Base-by-base conservation (phyloP, 495 filamentous ascomycete genomes). In the Xanthoparmelia taractica region DNA sequence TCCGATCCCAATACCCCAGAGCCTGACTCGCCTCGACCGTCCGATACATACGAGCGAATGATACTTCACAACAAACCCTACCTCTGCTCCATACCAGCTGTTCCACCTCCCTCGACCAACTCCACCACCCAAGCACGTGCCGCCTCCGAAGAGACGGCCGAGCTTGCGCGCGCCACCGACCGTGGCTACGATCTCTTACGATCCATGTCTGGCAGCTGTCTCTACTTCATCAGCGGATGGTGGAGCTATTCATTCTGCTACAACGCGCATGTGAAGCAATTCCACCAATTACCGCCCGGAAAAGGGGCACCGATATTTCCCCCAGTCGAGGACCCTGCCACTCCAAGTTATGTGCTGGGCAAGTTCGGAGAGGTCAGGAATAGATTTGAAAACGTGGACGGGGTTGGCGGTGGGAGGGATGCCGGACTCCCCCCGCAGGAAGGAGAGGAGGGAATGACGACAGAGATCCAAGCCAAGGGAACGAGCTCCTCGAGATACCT, bases 231-330 rank as follows among this genome's bases (percentile, higher is more conserved):
- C 54, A 87, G 84, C 1, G 94, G 93, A 5, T 98, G 94, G 94
- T 98, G 94, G 94, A 91, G 87, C 60, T 98, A 98, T 73, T 87
- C 84, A 38, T 97, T 96, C 76, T 98, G 94, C 77, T 96, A 97
- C 77, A 88, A 89, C 69, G 80, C 84, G 50, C 84, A 89, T 60
- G 86, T 98, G 38, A 89, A 88, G 66, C 94, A 98, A 72, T 98
- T 96, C 74, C 94, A 97, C 75, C 89, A 89, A 59, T 76, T 91
- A 58, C 84, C 92, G 0, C 74, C 83, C 58, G 76, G 83, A 63
- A 75, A 80, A 69, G 36, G 86, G 8, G 81, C 84, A 1, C 85
- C 90, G 6, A 79, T 82, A 23, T 87, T 87, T 63, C 87, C 89
- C 12, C 89, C 89, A 0, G 77, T 82, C 55, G 84, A 88, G 67